Conservation (phyloP, 2,329 filamentous ascomycete genomes). For the Hypoxylon sp. region DNA sequence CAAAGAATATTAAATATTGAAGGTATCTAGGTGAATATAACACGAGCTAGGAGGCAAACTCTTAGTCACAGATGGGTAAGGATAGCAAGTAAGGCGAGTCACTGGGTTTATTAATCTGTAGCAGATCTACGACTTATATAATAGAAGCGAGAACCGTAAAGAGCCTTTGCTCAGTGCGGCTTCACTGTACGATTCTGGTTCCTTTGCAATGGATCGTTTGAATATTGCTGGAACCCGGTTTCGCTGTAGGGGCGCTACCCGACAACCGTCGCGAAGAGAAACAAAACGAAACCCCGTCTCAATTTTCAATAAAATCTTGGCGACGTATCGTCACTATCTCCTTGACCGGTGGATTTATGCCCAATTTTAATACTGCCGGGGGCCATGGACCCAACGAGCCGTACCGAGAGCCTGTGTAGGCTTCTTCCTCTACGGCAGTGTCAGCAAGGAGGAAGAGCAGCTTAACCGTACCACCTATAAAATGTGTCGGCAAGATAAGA, state of each 20-base stretch:
- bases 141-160: constrained; percentile 27
- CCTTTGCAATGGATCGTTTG: constrained; percentile 17
- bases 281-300: constrained; percentile 19
- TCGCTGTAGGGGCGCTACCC: constrained; percentile 15
- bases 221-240: constrained; percentile 4
- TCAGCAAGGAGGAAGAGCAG: background rate
- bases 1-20: constrained; percentile 7
- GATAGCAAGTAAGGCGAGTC: constrained; percentile 18
- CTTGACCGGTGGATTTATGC: constrained; percentile 14
- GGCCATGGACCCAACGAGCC: constrained; percentile 31
- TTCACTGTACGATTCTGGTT: constrained; percentile 16
- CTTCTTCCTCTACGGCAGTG: constrained; percentile 8
- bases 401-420: constrained; percentile 42
- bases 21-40: constrained; percentile 3
- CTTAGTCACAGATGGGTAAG: constrained; percentile 17
- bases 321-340: constrained; percentile 28
- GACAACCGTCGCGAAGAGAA: constrained; percentile 40
- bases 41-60: background rate
- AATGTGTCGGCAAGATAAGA: constrained; percentile 10
- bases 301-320: constrained; percentile 29
- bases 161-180: constrained; percentile 6
- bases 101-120: constrained; percentile 35
- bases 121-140: constrained; percentile 25
- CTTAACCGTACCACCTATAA: background rate
- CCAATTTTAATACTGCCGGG: constrained; percentile 34